Percentiles rank a stretch among this genome's conserved stretches.
These are phyloP conservation scores for Magnusiomyces tetraspermus DNA, from an alignment of 1,139 yeast species.

Conservation along the genomic window DNA sequence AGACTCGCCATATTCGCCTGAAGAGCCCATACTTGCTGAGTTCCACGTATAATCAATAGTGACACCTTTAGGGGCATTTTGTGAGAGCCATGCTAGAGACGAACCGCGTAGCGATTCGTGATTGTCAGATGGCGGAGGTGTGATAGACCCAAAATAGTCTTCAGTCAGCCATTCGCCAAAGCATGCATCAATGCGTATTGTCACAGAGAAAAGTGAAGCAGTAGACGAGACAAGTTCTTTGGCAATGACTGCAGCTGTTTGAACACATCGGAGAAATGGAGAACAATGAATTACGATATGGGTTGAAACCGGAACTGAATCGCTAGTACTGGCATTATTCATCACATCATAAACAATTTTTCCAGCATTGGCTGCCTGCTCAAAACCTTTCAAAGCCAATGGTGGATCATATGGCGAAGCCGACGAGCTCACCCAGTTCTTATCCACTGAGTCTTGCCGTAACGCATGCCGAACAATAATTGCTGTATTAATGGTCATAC, in stretches of 20 bases:
- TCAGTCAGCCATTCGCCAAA: slow-evolving; percentile 37
- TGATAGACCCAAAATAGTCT: slow-evolving; percentile 30
- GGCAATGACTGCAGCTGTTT: slow-evolving; percentile 28
- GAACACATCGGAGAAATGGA: slow-evolving; percentile 35
- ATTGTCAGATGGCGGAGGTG: slow-evolving; percentile 34
- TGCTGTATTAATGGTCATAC: slow-evolving; percentile 17
- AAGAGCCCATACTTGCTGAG: slow-evolving; percentile 25
- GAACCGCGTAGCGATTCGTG: slow-evolving; percentile 24
- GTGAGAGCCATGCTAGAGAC: slow-evolving; percentile 22
- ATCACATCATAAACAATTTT: slow-evolving; percentile 6
- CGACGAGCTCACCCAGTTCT: slow-evolving; percentile 26
- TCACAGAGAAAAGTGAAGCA: background rate
- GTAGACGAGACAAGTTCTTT: slow-evolving; percentile 7
- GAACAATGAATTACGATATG: slow-evolving; percentile 29
- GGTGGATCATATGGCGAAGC: slow-evolving; percentile 35
- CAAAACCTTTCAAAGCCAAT: slow-evolving; percentile 25
- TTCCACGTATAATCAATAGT: slow-evolving; percentile 25
- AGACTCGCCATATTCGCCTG: slow-evolving; percentile 34
- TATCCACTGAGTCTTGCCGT: slow-evolving; percentile 29
- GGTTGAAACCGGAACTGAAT: slow-evolving; percentile 4
- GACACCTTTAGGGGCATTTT: background rate
- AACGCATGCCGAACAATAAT: slow-evolving; percentile 32
- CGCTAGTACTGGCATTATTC: background rate
- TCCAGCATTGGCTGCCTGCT: slow-evolving; percentile 24
- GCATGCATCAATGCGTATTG: slow-evolving; percentile 29